Base-by-base conservation (phyloP, 345 rosid genomes). In the Bretschneidera sinensis region DNA sequence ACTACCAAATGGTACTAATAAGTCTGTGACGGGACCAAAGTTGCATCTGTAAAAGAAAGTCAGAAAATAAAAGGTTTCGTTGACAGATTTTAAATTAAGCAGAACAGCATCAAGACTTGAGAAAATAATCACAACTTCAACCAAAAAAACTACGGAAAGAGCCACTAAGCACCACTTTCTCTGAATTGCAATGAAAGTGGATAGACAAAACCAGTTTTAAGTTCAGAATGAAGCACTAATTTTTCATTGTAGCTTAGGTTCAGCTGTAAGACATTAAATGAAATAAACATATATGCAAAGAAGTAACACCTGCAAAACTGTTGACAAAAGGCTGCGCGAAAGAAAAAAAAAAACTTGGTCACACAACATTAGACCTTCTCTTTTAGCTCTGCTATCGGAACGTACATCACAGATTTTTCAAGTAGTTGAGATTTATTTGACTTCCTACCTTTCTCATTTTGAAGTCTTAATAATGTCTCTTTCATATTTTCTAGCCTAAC, bases 381-480 rank as follows among this genome's bases (percentile, higher is more conserved):
- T 71, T 61, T 81, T 64, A 90, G 61, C 72, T 79, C 85, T 47
- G 91, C 95, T 59, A 72, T 55, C 8, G 96, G 99, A 59, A 94
- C 81, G 78, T 78, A 90, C 50, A 85, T 61, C 58, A 88, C 76
- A 35, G 78, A 62, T 21, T 87, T 79, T 52, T 78, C 73, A 52
- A 59, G 74, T 17, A 54, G 10, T 28, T 60, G 50, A 47, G 51
- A 53, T 67, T 55, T 65, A 19, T 63, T 70, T 4, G 73, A 70
- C 71, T 67, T 85, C 64, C 77, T 85, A 28, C 59, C 48, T 72
- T 77, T 82, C 59, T 59, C 66, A 39, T 52, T 68, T 55, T 62
- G 74, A 63, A 71, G 62, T 58, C 64, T 74, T 17, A 70, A 62
- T 61, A 82, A 48, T 61, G 51, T 76, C 81, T 79, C 80, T 71